Evolutionary conservation across 768 basidiomycete genomes (phyloP), one percentile per base, ranked within the genome.

Genomic region (Trametes punicea): DNA sequence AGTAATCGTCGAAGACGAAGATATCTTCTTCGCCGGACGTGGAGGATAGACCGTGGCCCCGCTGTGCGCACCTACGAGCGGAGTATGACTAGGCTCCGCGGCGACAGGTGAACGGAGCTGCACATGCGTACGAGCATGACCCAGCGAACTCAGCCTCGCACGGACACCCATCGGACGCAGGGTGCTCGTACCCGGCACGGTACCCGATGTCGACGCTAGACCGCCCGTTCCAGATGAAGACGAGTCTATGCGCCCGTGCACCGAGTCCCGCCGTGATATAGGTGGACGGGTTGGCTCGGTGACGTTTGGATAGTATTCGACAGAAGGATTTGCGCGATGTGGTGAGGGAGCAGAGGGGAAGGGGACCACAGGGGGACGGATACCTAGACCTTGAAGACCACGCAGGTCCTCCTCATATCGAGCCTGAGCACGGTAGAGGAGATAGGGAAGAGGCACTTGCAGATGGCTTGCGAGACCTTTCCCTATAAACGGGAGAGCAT

Each of bases 391-490:
- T 64, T 88, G 85, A 45, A 93, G 67, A 1, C 88, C 87, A 34
- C 87, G 82, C 27, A 93, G 81, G 66, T 91, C 91, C 69, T 93
- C 87, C 67, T 93, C 90, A 53, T 89, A 93, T 59, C 91, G 79
- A 11, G 84, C 85, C 67, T 91, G 88, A 13, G 89, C 89, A 20
- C 91, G 81, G 64, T 91, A 91, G 9, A 93, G 80, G 26, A 93
- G 78, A 69, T 92, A 93, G 0, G 91, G 91, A 4, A 93, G 71
- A 0, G 91, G 91, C 0, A 92, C 89, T 61, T 86, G 77, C 4
- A 93, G 79, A 65, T 89, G 90, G 23, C 81, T 77, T 3, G 91
- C 88, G 11, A 93, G 80, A 29, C 82, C 88, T 70, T 89, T 92
- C 91, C 90, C 90, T 93, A 11, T 23, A 25, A 13, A 27, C 40